These are phyloP conservation scores for Lentinula guzmanii DNA, from an alignment of 768 basidiomycete genomes.

Conservation along the genomic window DNA sequence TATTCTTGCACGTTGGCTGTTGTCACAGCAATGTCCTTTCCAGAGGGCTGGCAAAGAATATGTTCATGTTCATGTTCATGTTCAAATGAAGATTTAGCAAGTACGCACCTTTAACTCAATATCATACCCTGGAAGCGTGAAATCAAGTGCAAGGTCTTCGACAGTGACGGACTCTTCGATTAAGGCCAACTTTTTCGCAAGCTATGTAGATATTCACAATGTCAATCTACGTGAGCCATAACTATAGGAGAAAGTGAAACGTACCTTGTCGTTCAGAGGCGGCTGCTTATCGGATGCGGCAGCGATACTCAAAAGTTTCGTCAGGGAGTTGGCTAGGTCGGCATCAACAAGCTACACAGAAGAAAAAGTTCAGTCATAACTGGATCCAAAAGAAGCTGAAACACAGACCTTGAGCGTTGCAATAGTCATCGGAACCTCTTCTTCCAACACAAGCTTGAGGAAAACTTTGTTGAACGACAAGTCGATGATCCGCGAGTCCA, in stretches of 20 bases:
- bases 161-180: conserved; percentile 57
- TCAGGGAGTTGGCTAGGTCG: conserved; percentile 79
- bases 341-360: conserved; percentile 70
- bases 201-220: conserved; percentile 20
- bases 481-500: conserved; percentile 97
- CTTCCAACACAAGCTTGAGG: conserved; percentile 83
- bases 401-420: conserved; percentile 66
- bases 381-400: not conserved
- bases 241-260: conserved; percentile 1
- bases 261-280: conserved; percentile 49
- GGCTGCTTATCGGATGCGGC: conserved; percentile 20
- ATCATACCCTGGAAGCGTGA: conserved; percentile 93
- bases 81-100: no score
- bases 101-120: conserved; percentile 76
- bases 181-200: conserved; percentile 49
- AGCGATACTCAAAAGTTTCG: conserved; percentile 69
- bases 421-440: conserved; percentile 78
- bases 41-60: conserved; percentile 52
- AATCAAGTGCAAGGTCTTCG: conserved; percentile 90
- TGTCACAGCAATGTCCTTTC: conserved; percentile 76
- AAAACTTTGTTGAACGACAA: conserved; percentile 94
- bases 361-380: not conserved
- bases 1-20: conserved; percentile 88
- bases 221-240: not conserved
- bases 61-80: no score